phyloP scores from a whole-genome alignment of 2,329 filamentous ascomycete species.

The Epichloe amarillans region DNA sequence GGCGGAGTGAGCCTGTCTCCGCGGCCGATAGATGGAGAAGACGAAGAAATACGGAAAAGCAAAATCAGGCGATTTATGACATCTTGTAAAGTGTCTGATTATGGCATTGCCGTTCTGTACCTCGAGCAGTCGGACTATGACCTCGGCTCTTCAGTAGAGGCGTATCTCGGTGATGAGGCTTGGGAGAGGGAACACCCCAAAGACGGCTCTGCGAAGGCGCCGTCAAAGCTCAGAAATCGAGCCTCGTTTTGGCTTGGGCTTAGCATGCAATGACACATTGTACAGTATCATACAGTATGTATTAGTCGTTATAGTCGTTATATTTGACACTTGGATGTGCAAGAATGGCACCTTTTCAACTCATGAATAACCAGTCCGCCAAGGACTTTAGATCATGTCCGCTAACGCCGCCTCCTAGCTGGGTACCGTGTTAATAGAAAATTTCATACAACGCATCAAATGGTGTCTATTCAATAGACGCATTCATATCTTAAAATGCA shows the following conservation, averaged over 20 bases:
- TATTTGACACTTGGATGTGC: constrained; percentile 2
- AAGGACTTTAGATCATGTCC: constrained; percentile 13
- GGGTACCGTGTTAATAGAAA: constrained; percentile 13
- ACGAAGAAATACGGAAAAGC: constrained; percentile 56
- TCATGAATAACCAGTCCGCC: constrained; percentile 14
- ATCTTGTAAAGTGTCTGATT: constrained; percentile 62
- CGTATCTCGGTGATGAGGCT: constrained; percentile 56
- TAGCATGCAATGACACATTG: background rate
- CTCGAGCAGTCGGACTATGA: constrained; percentile 57
- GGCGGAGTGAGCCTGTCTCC: constrained; percentile 56
- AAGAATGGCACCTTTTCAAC: constrained; percentile 10
- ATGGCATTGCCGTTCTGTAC: constrained; percentile 62
- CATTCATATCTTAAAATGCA: constrained; percentile 32
- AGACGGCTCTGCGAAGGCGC: constrained; percentile 12
- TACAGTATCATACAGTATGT: background rate
- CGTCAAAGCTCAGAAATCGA: constrained; percentile 18
- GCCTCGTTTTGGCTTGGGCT: constrained; percentile 20
- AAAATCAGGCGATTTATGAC: constrained; percentile 70
- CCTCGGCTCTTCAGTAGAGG: constrained; percentile 47
- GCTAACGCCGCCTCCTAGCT: constrained; percentile 18
- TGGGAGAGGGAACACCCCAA: constrained; percentile 60
- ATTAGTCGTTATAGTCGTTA: constrained; percentile 11
- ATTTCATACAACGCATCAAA: constrained; percentile 11
- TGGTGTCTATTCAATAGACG: background rate
- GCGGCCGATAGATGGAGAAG: constrained; percentile 57